Evolutionary conservation across 2,329 filamentous ascomycete genomes (phyloP).

Genomic region (Cadophora gregata): DNA sequence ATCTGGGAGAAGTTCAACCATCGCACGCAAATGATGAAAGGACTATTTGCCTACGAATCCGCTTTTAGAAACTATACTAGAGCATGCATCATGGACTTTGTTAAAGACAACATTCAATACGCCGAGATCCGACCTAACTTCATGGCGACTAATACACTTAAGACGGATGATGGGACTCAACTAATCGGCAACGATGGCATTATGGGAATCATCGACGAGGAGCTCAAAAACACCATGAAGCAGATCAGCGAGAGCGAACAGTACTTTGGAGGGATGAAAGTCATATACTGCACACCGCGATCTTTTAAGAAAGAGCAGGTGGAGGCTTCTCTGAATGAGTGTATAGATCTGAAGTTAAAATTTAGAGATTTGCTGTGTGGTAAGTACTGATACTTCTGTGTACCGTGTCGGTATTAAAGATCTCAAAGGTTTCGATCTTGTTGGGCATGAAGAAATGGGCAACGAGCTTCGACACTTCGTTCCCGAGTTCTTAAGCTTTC

Average conservation of each 20-base stretch:
- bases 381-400: constrained; percentile 45
- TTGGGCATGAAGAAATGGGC: constrained; percentile 68
- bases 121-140: constrained; percentile 75
- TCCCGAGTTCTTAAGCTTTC: constrained; percentile 61
- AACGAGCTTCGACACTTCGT: constrained; percentile 65
- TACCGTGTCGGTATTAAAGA: constrained; percentile 16
- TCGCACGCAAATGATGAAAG: constrained; percentile 75
- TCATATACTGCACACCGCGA: constrained; percentile 74
- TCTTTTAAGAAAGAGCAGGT: constrained; percentile 59
- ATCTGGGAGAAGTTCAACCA: constrained; percentile 69
- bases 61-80: constrained; percentile 67
- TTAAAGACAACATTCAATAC: constrained; percentile 70
- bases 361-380: constrained; percentile 68
- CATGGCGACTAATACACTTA: constrained; percentile 66
- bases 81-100: constrained; percentile 64
- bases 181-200: constrained; percentile 62
- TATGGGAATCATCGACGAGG: constrained; percentile 64
- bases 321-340: constrained; percentile 61
- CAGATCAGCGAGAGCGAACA: constrained; percentile 47
- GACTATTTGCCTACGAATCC: constrained; percentile 69
- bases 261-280: constrained; percentile 68
- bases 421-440: constrained; percentile 67
- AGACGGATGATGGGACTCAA: constrained; percentile 58
- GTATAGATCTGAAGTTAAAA: constrained; percentile 61
- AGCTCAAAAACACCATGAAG: constrained; percentile 55